These are phyloP conservation scores for Aphanomyces cochlioides DNA, from an alignment of 352 stramenopile species.

Conservation along the genomic window DNA sequence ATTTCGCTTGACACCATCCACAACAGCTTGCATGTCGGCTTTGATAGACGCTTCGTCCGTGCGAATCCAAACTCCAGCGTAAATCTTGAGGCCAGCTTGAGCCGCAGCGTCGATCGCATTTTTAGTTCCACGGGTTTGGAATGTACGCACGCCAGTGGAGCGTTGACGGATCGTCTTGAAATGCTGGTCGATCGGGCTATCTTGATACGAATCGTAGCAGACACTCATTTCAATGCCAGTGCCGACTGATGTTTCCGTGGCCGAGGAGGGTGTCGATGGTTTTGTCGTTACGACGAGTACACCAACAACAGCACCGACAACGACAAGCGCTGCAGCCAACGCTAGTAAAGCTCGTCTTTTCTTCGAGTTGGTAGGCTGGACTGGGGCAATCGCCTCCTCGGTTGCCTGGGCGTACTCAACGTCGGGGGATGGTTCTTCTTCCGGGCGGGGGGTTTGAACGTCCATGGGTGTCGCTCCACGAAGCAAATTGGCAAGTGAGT, in stretches of 20 bases:
- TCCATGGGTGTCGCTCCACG: too few species aligned
- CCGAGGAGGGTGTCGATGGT: neutral
- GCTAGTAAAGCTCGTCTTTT: neutral
- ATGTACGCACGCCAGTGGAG: conserved; percentile 64
- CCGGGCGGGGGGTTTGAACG: too few species aligned
- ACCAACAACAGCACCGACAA: conserved; percentile 4
- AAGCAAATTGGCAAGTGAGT: too few species aligned
- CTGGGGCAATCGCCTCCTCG: too few species aligned
- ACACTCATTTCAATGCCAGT: conserved; percentile 27
- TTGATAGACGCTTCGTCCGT: conserved; percentile 36
- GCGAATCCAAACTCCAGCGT: conserved; percentile 51
- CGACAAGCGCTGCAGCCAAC: neutral
- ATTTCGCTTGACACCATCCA: conserved; percentile 37
- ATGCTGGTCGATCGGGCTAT: conserved; percentile 32
- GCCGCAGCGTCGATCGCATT: conserved; percentile 51
- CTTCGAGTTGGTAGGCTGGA: neutral
- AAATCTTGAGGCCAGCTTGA: conserved; percentile 43
- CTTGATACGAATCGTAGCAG: conserved; percentile 50
- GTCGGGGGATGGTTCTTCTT: too few species aligned
- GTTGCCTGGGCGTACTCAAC: too few species aligned
- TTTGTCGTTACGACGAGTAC: neutral
- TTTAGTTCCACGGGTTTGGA: conserved; percentile 39
- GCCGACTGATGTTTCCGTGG: neutral
- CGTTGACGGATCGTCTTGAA: conserved; percentile 3
- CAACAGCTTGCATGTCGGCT: conserved; percentile 44